A percentile compares a stretch with the other conserved stretches of the same genome.
These are phyloP conservation scores for Mycena filopes DNA, from an alignment of 768 basidiomycete species.

Conservation along the genomic window DNA sequence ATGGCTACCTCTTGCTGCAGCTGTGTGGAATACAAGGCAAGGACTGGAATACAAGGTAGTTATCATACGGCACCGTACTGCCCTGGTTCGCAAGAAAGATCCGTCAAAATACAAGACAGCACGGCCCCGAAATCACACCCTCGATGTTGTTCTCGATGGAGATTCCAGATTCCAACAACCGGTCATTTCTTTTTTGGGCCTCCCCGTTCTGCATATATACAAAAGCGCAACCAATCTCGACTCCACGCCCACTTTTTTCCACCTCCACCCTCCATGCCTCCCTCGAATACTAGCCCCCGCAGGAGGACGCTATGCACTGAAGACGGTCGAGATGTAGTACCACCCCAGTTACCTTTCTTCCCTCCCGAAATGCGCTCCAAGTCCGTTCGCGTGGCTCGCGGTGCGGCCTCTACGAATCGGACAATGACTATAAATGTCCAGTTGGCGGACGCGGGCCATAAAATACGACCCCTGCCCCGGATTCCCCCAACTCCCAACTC, in stretches of 20 bases:
- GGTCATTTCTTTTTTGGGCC: no score
- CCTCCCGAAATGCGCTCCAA: background rate
- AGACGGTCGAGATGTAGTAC: slow-evolving; percentile 15
- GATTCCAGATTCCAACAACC: no score
- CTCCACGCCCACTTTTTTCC: background rate
- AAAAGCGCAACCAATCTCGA: no score
- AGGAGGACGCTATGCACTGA: slow-evolving; percentile 15
- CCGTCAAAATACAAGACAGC: no score
- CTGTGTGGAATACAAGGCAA: no score
- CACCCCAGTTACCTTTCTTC: slow-evolving; percentile 21
- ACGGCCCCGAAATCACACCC: no score
- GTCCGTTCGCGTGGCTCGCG: background rate
- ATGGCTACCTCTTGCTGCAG: no score
- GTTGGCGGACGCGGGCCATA: slow-evolving; percentile 23
- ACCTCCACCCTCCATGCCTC: background rate
- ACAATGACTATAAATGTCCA: slow-evolving; percentile 27
- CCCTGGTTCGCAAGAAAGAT: no score
- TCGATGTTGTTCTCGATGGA: no score
- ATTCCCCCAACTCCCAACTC: slow-evolving; percentile 22
- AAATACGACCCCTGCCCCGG: slow-evolving; percentile 26
- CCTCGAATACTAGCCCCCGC: background rate
- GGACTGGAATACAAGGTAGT: no score
- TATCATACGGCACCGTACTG: no score
- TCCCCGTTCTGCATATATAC: no score
- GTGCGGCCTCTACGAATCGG: background rate